Evolutionary conservation across 192 early-diverging fungal genomes (phyloP).

Genomic region (Chytriomyces sp.): DNA sequence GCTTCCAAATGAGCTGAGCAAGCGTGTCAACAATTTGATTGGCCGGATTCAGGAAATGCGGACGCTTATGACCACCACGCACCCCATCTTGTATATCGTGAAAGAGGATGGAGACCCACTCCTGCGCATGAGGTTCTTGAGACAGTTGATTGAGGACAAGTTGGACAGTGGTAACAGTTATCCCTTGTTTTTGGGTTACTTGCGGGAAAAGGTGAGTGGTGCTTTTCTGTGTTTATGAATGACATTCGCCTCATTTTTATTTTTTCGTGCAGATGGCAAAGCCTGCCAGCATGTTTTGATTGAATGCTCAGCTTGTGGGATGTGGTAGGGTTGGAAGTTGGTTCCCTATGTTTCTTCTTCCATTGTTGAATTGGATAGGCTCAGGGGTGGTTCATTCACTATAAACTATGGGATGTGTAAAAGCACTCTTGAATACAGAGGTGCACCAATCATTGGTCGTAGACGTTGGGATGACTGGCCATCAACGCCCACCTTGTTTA

Average conservation of each 20-base stretch:
- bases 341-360: background rate
- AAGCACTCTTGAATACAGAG: too few species aligned
- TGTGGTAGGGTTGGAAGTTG: background rate
- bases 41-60: conserved; percentile 70
- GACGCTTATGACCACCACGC: conserved; percentile 59
- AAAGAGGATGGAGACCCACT: conserved; percentile 90
- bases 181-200: conserved; percentile 50
- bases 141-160: conserved; percentile 89
- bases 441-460: background rate
- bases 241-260: background rate
- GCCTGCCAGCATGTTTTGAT: background rate
- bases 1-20: conserved; percentile 66
- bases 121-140: conserved; percentile 80
- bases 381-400: background rate
- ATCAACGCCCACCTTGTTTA: background rate
- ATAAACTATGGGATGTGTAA: too few species aligned
- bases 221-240: background rate
- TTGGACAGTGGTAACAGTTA: conserved; percentile 63
- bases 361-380: background rate
- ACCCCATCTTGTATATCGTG: conserved; percentile 78
- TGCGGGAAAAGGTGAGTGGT: conserved; percentile 16
- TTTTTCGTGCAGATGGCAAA: background rate
- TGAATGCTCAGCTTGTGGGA: background rate
- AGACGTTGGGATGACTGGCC: background rate
- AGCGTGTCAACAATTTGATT: conserved; percentile 74